These are phyloP conservation scores for Carex littledalei DNA, from an alignment of 176 grass and related monocot genomes.

Conservation along the genomic window DNA sequence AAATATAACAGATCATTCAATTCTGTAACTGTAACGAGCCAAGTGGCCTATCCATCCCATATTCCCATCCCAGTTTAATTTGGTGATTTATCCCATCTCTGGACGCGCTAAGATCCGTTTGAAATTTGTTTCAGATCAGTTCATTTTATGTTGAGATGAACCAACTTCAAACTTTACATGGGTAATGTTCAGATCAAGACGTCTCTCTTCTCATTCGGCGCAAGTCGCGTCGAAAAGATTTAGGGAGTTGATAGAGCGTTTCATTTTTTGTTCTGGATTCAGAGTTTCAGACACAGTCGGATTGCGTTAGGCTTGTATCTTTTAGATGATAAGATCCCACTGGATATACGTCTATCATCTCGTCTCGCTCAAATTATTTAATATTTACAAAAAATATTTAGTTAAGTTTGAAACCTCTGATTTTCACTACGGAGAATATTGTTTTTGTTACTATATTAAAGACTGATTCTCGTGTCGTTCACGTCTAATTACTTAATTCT, in stretches of 20 bases:
- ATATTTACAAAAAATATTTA: too few relatives aligned
- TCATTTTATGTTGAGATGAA: not conserved
- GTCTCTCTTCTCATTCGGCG: not conserved
- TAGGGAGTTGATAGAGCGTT: not conserved
- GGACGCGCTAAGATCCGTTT: not conserved
- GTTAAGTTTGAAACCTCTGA: too few relatives aligned
- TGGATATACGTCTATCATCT: too few relatives aligned
- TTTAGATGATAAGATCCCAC: too few relatives aligned
- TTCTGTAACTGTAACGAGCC: not conserved
- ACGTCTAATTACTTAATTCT: too few relatives aligned
- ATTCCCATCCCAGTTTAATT: too few relatives aligned
- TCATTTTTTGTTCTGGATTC: not conserved
- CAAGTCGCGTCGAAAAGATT: not conserved
- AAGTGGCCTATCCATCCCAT: not conserved
- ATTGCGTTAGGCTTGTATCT: not conserved
- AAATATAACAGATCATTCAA: not conserved
- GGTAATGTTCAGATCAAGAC: not conserved
- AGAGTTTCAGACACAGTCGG: not conserved
- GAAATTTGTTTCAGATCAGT: not conserved
- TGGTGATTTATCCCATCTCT: not conserved
- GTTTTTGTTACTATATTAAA: too few relatives aligned
- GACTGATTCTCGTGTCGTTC: too few relatives aligned
- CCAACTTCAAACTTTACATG: not conserved
- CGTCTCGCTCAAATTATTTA: too few relatives aligned
- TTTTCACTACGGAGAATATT: too few relatives aligned